phyloP scores from a whole-genome alignment of 345 rosid species.

The Lepidium africanum region DNA sequence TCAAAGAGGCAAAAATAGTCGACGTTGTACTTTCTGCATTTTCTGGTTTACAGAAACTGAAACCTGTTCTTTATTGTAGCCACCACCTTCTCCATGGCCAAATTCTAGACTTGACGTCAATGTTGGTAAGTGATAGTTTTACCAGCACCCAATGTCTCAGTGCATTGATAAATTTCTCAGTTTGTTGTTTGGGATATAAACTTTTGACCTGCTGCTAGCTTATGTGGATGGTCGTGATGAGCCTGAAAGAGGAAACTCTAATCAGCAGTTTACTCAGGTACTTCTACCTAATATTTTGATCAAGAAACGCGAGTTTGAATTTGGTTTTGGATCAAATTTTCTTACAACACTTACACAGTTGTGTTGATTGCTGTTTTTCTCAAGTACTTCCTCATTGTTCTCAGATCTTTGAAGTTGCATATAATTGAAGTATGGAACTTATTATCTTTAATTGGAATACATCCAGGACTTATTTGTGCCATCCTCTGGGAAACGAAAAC shows the following conservation, averaged over 20 bases:
- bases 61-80: constrained; percentile 39
- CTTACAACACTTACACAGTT: neutral
- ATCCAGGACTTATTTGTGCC: constrained; percentile 76
- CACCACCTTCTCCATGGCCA: constrained; percentile 85
- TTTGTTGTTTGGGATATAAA: constrained; percentile 14
- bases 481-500: constrained; percentile 86
- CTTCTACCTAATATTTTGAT: neutral
- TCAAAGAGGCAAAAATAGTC: neutral
- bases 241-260: constrained; percentile 64
- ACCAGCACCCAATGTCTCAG: neutral
- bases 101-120: constrained; percentile 91
- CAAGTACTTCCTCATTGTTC: neutral
- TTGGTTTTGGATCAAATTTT: constrained; percentile 1
- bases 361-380: neutral
- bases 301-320: neutral
- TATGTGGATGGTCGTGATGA: constrained; percentile 94
- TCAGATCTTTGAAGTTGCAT: neutral
- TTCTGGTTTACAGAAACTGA: neutral
- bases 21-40: neutral
- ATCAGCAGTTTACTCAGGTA: constrained; percentile 83
- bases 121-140: constrained; percentile 59
- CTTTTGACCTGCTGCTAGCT: constrained; percentile 41
- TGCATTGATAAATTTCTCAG: neutral
- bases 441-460: constrained; percentile 20
- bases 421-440: neutral